phyloP scores from a whole-genome alignment of 2,329 filamentous ascomycete species.

The Calonectria crousiana region DNA sequence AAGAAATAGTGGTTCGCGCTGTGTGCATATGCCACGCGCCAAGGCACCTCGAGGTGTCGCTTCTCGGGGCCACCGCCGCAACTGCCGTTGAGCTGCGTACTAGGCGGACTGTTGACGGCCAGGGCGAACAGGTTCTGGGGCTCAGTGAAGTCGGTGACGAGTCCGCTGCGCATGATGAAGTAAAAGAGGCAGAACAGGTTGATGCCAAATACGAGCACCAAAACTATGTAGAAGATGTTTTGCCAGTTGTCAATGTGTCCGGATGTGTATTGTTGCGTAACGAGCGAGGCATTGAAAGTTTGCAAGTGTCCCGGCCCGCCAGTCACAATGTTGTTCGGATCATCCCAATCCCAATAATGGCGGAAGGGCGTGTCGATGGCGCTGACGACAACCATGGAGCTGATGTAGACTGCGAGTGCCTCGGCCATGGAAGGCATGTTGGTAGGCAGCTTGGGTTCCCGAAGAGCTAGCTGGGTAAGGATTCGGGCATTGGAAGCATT shows the following conservation, averaged over 20 bases:
- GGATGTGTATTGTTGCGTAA: slow-evolving; percentile 77
- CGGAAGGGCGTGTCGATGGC: slow-evolving; percentile 71
- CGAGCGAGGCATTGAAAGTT: slow-evolving; percentile 73
- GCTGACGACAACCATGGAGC: slow-evolving; percentile 74
- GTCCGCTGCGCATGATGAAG: slow-evolving; percentile 64
- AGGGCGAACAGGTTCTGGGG: slow-evolving; percentile 81
- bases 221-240: slow-evolving; percentile 74
- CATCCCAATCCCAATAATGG: slow-evolving; percentile 64
- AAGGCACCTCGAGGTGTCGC: slow-evolving; percentile 55
- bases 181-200: slow-evolving; percentile 76
- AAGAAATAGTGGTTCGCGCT: slow-evolving; percentile 58
- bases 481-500: slow-evolving; percentile 72
- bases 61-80: slow-evolving; percentile 53
- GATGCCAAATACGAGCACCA: slow-evolving; percentile 74
- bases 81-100: slow-evolving; percentile 50
- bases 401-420: slow-evolving; percentile 77
- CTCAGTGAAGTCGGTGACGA: slow-evolving; percentile 84
- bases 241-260: slow-evolving; percentile 73
- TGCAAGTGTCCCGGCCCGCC: slow-evolving; percentile 60
- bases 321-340: slow-evolving; percentile 49
- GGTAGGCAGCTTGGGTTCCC: slow-evolving; percentile 56
- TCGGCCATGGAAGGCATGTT: slow-evolving; percentile 77
- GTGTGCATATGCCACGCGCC: slow-evolving; percentile 54
- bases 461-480: slow-evolving; percentile 64
- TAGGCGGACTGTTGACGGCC: slow-evolving; percentile 71